A percentile compares a stretch with the other conserved stretches of the same genome.
Conservation (phyloP, 2,329 filamentous ascomycete genomes). For the Arthrinium phaeospermum region DNA sequence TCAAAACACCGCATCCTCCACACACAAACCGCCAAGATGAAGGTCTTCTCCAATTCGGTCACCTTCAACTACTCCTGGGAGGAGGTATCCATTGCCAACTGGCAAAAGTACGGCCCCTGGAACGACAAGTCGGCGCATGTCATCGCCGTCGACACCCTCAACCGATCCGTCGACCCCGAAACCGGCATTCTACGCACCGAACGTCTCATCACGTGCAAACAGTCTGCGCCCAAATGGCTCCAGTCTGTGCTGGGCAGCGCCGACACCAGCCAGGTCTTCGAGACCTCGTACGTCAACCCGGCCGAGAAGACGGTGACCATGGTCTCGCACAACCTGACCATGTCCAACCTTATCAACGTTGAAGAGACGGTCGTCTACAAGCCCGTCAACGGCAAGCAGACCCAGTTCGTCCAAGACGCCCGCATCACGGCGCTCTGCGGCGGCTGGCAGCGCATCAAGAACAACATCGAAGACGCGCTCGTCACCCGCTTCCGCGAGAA, state of each 20-base stretch:
- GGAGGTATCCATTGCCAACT: conserved; percentile 96
- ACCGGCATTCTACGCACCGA: conserved; percentile 68
- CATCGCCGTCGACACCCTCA: conserved; percentile 90
- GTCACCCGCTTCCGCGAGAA: conserved; percentile 92
- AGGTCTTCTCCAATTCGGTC: conserved; percentile 89
- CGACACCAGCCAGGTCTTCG: conserved; percentile 88
- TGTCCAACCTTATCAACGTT: conserved; percentile 86
- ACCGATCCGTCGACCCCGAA: conserved; percentile 63
- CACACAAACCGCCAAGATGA: conserved; percentile 64
- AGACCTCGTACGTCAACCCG: conserved; percentile 94
- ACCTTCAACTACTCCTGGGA: conserved; percentile 99
- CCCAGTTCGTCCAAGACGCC: conserved; percentile 86
- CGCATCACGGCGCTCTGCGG: conserved; percentile 93
- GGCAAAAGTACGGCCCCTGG: conserved; percentile 98
- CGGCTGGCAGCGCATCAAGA: conserved; percentile 97
- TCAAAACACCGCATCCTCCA: background rate
- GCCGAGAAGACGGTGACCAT: conserved; percentile 86
- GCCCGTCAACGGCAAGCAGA: conserved; percentile 65
- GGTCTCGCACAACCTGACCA: conserved; percentile 94
- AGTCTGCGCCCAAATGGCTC: conserved; percentile 78
- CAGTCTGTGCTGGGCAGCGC: conserved; percentile 78
- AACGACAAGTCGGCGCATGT: conserved; percentile 99
- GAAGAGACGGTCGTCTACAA: conserved; percentile 91
- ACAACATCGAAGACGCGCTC: conserved; percentile 91
- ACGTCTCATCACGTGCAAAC: conserved; percentile 66